These are phyloP conservation scores for Irpex sp. DNA, from an alignment of 1,284 basidiomycete species.

Conservation along the genomic window DNA sequence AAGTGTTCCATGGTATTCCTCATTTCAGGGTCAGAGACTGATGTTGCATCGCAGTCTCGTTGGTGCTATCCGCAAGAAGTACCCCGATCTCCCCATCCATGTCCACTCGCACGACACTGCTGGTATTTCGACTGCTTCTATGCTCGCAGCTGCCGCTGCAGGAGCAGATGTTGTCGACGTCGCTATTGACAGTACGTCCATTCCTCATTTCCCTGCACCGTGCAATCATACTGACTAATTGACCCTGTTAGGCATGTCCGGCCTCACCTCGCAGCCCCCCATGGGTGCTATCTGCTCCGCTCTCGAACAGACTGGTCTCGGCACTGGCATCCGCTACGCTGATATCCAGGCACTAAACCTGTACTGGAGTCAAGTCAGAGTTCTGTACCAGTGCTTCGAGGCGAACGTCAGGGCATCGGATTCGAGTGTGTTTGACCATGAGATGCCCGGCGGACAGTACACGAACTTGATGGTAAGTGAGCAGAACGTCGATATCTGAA, in stretches of 20 bases:
- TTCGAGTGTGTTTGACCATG: conserved; percentile 97
- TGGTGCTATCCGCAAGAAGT: conserved; percentile 89
- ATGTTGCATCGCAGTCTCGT: conserved; percentile 59
- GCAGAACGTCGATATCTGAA: conserved; percentile 1
- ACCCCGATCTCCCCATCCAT: conserved; percentile 98
- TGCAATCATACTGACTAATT: background rate
- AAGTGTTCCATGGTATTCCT: conserved; percentile 22
- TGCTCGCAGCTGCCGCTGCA: conserved; percentile 93
- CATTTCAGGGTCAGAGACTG: conserved; percentile 4
- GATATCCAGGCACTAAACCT: conserved; percentile 97
- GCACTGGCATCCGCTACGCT: conserved; percentile 95
- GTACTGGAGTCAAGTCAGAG: conserved; percentile 97
- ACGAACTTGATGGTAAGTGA: conserved; percentile 82
- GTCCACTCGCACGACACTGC: conserved; percentile 99
- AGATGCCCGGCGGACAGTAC: conserved; percentile 99
- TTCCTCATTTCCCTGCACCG: background rate
- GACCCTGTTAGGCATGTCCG: conserved; percentile 77
- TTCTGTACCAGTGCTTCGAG: conserved; percentile 96
- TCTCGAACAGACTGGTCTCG: conserved; percentile 91
- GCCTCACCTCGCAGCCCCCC: conserved; percentile 95
- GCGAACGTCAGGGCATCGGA: conserved; percentile 97
- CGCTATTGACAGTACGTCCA: conserved; percentile 86
- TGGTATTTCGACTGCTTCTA: conserved; percentile 94
- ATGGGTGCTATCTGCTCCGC: conserved; percentile 97
- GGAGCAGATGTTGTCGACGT: conserved; percentile 98